Evolutionary conservation across 371 early-diverging fungal species (phyloP).

Genomic region (Saksenaea vasiformis): DNA sequence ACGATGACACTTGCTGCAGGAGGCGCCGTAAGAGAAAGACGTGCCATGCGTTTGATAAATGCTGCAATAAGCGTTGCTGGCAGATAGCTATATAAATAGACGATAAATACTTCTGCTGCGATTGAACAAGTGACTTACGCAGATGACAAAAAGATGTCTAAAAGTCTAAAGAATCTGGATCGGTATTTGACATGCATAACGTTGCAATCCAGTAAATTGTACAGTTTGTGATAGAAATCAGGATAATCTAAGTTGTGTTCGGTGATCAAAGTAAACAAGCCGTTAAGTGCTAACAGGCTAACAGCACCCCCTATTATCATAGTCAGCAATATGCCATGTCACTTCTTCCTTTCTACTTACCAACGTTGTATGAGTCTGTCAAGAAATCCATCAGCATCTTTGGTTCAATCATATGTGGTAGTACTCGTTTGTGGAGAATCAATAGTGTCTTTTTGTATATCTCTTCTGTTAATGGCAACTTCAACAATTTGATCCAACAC

Average conservation of each 20-base stretch:
- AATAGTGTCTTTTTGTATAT: conserved; percentile 81
- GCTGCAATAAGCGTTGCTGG: conserved; percentile 89
- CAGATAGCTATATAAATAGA: conserved; percentile 60
- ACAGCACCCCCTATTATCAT: conserved; percentile 68
- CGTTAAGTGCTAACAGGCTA: conserved; percentile 89
- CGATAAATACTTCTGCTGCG: not conserved
- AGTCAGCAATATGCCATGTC: not conserved
- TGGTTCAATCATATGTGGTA: conserved; percentile 83
- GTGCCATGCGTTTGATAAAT: conserved; percentile 89
- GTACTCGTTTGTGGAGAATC: conserved; percentile 80
- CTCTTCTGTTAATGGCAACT: conserved; percentile 67
- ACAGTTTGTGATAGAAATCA: conserved; percentile 93
- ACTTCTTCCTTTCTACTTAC: conserved; percentile 29
- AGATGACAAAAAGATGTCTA: conserved; percentile 86
- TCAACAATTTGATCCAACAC: conserved; percentile 81
- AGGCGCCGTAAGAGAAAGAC: conserved; percentile 81
- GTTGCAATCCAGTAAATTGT: conserved; percentile 83
- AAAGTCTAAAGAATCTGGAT: conserved; percentile 88
- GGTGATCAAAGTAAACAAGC: conserved; percentile 87
- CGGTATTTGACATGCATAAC: conserved; percentile 91
- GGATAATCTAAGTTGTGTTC: conserved; percentile 95
- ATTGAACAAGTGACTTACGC: conserved; percentile 51
- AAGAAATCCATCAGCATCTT: conserved; percentile 87
- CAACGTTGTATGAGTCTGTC: conserved; percentile 83
- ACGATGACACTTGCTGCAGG: conserved; percentile 83